Evolutionary conservation across 352 stramenopile species (phyloP).

Genomic region (Phytophthora boehmeriae): DNA sequence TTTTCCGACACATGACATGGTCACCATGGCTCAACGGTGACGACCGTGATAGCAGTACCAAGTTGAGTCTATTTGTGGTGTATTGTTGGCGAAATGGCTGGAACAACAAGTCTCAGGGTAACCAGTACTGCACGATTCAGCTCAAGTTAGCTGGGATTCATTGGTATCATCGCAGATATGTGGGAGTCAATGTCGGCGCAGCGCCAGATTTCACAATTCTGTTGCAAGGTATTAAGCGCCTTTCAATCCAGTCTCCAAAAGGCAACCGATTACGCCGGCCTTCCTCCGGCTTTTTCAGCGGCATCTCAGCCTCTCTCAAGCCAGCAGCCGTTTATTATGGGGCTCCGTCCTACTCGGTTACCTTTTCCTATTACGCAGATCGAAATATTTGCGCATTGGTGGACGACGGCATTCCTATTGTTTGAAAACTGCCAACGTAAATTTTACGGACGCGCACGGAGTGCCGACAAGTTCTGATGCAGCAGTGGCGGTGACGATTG

Average conservation of each 20-base stretch:
- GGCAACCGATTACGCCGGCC: constrained; percentile 8
- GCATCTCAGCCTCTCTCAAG: not conserved
- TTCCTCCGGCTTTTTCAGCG: constrained; percentile 12
- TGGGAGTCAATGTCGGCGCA: not conserved
- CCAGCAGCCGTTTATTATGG: constrained; percentile 7
- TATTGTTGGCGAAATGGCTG: not conserved
- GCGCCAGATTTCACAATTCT: constrained; percentile 6
- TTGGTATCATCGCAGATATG: constrained; percentile 6
- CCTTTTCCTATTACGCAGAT: constrained; percentile 16
- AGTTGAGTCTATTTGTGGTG: not conserved
- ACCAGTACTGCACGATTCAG: constrained; percentile 12
- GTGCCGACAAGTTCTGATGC: not conserved
- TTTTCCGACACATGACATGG: not conserved
- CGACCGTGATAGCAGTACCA: not conserved
- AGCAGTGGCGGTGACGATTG: constrained; percentile 8
- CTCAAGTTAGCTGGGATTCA: constrained; percentile 4
- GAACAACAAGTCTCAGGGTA: not conserved
- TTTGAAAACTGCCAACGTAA: not conserved
- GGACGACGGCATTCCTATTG: not conserved
- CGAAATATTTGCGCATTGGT: constrained; percentile 4
- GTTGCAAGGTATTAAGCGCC: not conserved
- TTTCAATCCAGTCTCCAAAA: constrained; percentile 4
- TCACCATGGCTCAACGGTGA: not conserved
- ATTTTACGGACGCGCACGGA: constrained; percentile 6
- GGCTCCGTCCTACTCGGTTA: constrained; percentile 8